Conservation (phyloP, 768 basidiomycete genomes). For the Suillus placidus region DNA sequence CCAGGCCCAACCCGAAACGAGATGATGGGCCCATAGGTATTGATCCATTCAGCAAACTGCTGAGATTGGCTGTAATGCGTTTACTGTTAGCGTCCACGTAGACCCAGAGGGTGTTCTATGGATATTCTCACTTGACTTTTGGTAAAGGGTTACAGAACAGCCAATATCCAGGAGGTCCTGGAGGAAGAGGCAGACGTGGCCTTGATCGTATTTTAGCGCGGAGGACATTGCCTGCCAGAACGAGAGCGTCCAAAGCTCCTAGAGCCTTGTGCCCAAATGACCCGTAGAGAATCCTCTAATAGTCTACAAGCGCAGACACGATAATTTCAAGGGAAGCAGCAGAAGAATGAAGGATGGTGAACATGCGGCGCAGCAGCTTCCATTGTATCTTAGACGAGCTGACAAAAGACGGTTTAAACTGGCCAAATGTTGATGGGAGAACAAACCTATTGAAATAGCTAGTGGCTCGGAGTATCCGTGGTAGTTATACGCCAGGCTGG, state of each 20-base stretch:
- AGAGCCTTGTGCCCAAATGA: conserved; percentile 18
- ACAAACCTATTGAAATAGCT: too few species aligned
- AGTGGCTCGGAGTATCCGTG: not conserved
- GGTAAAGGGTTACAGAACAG: conserved; percentile 34
- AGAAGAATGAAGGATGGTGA: not conserved
- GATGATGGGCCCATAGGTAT: conserved; percentile 64
- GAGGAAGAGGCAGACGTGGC: conserved; percentile 25
- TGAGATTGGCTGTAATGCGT: conserved; percentile 29
- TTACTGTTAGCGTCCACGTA: not conserved
- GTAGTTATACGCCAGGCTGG: not conserved
- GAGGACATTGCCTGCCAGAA: conserved; percentile 18
- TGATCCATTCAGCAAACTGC: conserved; percentile 58
- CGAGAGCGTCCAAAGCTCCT: conserved; percentile 20
- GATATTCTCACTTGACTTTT: conserved; percentile 25
- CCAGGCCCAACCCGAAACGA: conserved; percentile 51
- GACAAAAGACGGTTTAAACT: not conserved
- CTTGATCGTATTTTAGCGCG: conserved; percentile 13
- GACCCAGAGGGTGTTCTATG: not conserved
- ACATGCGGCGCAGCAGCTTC: not conserved
- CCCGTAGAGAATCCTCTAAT: conserved; percentile 13
- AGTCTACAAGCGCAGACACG: conserved; percentile 6
- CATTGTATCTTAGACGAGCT: not conserved
- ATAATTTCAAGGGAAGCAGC: not conserved
- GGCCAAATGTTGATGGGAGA: not conserved
- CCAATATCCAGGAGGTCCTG: conserved; percentile 37